These are phyloP conservation scores for Termitomyces sp. DNA, from an alignment of 1,284 basidiomycete genomes.

Conservation along the genomic window DNA sequence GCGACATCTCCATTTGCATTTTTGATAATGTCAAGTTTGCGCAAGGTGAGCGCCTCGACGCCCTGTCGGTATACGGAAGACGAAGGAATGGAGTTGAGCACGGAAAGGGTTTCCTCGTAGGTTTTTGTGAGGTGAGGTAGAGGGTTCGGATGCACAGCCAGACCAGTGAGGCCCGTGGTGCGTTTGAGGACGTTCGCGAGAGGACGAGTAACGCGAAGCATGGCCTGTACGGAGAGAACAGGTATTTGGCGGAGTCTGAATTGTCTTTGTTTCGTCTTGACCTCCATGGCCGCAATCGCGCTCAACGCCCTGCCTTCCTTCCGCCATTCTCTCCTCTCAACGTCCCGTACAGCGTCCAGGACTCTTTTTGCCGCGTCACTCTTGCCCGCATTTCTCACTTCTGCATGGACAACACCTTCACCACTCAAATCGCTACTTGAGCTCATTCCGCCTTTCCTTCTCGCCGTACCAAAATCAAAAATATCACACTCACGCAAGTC, in stretches of 20 bases:
- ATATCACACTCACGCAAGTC: constrained; percentile 89
- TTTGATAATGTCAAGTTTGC: constrained; percentile 75
- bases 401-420: constrained; percentile 46
- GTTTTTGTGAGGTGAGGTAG: constrained; percentile 73
- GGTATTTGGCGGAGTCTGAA: constrained; percentile 34
- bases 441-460: constrained; percentile 82
- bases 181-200: constrained; percentile 66
- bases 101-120: constrained; percentile 76
- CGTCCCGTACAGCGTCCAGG: constrained; percentile 16
- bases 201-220: constrained; percentile 79
- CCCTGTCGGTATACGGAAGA: constrained; percentile 90
- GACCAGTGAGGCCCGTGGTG: constrained; percentile 77
- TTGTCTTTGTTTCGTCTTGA: constrained; percentile 9
- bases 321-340: constrained; percentile 7
- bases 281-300: constrained; percentile 34
- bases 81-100: constrained; percentile 69
- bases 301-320: constrained; percentile 29
- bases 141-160: constrained; percentile 72
- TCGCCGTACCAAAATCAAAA: constrained; percentile 95
- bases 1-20: constrained; percentile 61
- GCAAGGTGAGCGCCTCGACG: constrained; percentile 81
- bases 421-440: constrained; percentile 62
- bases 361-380: constrained; percentile 20
- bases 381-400: constrained; percentile 21
- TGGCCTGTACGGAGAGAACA: constrained; percentile 28